Conservation (phyloP, 768 basidiomycete genomes). For the Gelatoporia subvermispora region DNA sequence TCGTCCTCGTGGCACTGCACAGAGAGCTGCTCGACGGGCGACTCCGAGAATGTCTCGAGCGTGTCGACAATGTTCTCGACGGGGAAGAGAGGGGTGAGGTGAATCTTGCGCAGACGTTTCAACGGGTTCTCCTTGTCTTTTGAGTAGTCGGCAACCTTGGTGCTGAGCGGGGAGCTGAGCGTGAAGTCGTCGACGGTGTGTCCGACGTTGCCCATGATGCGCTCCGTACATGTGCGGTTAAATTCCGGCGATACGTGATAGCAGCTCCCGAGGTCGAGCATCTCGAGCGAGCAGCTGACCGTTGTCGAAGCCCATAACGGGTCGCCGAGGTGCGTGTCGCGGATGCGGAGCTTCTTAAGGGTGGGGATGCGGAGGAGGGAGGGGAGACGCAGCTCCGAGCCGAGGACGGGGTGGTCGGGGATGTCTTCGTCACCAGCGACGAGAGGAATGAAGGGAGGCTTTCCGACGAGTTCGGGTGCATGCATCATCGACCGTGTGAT, state of each 20-base stretch:
- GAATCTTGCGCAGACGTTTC: slow-evolving; percentile 47
- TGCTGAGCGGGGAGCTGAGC: slow-evolving; percentile 39
- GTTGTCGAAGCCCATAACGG: slow-evolving; percentile 49
- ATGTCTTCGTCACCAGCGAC: slow-evolving; percentile 58
- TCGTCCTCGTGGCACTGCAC: slow-evolving; percentile 61
- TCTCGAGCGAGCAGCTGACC: slow-evolving; percentile 45
- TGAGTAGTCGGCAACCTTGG: slow-evolving; percentile 34
- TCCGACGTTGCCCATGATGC: slow-evolving; percentile 58
- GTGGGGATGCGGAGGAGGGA: slow-evolving; percentile 60
- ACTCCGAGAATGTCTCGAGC: slow-evolving; percentile 50
- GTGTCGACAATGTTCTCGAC: slow-evolving; percentile 57
- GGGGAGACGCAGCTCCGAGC: slow-evolving; percentile 56
- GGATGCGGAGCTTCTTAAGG: slow-evolving; percentile 57
- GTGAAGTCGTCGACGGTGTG: slow-evolving; percentile 51
- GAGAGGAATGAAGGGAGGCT: slow-evolving; percentile 54
- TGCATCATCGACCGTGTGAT: slow-evolving; percentile 66
- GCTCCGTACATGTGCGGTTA: slow-evolving; percentile 51
- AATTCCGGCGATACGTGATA: slow-evolving; percentile 47
- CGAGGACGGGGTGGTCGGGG: slow-evolving; percentile 46
- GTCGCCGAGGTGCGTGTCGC: slow-evolving; percentile 70
- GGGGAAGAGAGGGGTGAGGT: slow-evolving; percentile 59
- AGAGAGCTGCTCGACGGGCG: slow-evolving; percentile 53
- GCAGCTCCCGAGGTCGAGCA: slow-evolving; percentile 53
- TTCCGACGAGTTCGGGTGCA: slow-evolving; percentile 51
- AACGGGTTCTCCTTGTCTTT: slow-evolving; percentile 39